Percentiles rank a stretch among this genome's conserved stretches.
phyloP scores from a whole-genome alignment of 805 yeast genomes.

The Myxozyma geophila region DNA sequence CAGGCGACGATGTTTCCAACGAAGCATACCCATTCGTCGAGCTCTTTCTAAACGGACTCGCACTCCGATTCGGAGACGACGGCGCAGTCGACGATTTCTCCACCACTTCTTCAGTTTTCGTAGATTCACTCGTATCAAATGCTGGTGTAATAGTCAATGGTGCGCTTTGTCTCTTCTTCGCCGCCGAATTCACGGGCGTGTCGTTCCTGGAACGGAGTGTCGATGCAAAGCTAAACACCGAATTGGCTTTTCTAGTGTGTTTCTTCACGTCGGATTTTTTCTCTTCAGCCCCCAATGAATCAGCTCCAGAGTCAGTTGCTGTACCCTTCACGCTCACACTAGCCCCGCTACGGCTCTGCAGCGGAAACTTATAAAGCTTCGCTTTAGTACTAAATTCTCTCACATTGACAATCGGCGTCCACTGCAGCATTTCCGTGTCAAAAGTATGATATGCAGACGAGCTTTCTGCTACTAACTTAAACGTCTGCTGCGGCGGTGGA shows the following conservation, averaged over 20 bases:
- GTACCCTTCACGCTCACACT: not conserved
- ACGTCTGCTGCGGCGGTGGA: conserved; percentile 10
- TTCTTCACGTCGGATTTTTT: not conserved
- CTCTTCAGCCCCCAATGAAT: not conserved
- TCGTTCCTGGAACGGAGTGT: conserved; percentile 4
- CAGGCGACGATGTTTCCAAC: not conserved
- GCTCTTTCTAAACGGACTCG: not conserved
- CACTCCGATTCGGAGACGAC: not conserved
- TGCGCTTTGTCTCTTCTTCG: conserved; percentile 13
- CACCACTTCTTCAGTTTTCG: not conserved
- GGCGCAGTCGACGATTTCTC: not conserved
- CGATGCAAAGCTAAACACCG: conserved; percentile 13
- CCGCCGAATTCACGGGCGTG: not conserved
- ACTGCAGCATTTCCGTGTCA: conserved; percentile 6
- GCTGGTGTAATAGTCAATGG: conserved; percentile 6
- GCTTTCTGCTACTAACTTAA: conserved; percentile 14
- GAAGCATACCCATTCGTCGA: not conserved
- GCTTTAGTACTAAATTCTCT: not conserved
- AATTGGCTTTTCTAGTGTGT: conserved; percentile 13
- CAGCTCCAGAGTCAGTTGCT: not conserved
- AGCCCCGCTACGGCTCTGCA: not conserved
- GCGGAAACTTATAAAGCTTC: not conserved
- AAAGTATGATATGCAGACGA: conserved; percentile 11
- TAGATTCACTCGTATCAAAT: not conserved
- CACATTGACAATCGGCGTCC: conserved; percentile 17